phyloP scores from a whole-genome alignment of 2,329 filamentous ascomycete species.

The Ceratocystis alfenasii region DNA sequence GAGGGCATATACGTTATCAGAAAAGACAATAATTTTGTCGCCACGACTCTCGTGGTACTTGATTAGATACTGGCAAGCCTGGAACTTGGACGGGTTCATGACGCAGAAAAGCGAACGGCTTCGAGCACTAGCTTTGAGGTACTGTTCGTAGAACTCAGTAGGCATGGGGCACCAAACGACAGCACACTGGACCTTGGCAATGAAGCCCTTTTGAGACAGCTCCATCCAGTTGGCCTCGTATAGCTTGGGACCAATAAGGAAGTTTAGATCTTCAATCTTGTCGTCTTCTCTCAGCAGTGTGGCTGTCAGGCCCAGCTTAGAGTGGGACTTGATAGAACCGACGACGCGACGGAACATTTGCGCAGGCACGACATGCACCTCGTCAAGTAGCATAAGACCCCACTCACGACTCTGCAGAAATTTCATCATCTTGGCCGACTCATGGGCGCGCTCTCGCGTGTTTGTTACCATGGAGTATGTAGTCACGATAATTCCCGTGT shows the following conservation, averaged over 20 bases:
- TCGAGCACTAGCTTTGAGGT: constrained; percentile 54
- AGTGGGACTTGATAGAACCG: constrained; percentile 83
- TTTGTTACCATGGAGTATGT: constrained; percentile 99
- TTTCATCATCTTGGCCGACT: constrained; percentile 95
- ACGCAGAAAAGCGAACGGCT: constrained; percentile 57
- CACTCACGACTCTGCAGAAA: constrained; percentile 83
- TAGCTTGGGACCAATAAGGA: constrained; percentile 90
- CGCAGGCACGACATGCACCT: constrained; percentile 94
- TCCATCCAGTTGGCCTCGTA: constrained; percentile 99
- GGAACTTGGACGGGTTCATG: constrained; percentile 96
- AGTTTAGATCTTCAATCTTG: constrained; percentile 95
- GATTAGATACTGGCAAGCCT: constrained; percentile 95
- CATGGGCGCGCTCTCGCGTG: constrained; percentile 73
- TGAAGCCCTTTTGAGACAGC: constrained; percentile 89
- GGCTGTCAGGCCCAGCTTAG: constrained; percentile 86
- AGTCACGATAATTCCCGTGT: constrained; percentile 90
- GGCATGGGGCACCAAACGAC: constrained; percentile 99
- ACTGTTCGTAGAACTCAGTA: constrained; percentile 93
- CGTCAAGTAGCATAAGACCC: constrained; percentile 93
- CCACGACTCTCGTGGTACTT: constrained; percentile 91
- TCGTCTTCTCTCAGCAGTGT: constrained; percentile 93
- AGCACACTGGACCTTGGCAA: constrained; percentile 91
- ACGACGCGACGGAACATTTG: constrained; percentile 94
- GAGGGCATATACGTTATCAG: constrained; percentile 89
- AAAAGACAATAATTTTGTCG: constrained; percentile 97